Evolutionary conservation across 164 flowering plant species (phyloP).

Genomic region (Paratinospora sagittata): DNA sequence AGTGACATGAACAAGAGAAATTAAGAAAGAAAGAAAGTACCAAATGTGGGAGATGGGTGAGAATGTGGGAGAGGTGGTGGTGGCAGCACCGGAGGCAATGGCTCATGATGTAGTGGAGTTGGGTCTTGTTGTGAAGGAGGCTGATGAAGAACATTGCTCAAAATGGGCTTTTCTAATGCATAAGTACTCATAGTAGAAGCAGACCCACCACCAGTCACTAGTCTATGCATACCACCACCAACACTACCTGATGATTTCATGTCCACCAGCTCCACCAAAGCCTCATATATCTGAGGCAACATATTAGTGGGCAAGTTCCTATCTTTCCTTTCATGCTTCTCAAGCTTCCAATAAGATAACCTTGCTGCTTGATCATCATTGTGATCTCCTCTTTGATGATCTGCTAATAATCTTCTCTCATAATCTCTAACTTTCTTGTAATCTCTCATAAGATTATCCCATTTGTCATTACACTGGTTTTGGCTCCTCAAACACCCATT

Average conservation of each 20-base stretch:
- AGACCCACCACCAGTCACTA: constrained; percentile 13
- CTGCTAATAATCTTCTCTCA: constrained; percentile 37
- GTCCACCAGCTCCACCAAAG: constrained; percentile 65
- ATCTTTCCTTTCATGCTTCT: constrained; percentile 61
- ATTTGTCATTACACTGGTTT: constrained; percentile 85
- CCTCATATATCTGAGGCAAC: constrained; percentile 57
- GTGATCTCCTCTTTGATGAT: constrained; percentile 17
- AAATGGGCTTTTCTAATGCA: constrained; percentile 17
- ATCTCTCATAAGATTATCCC: constrained; percentile 89
- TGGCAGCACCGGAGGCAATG: constrained; percentile 4
- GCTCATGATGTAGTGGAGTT: constrained; percentile 13
- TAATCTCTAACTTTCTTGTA: constrained; percentile 83
- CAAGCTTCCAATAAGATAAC: constrained; percentile 73
- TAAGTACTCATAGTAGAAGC: constrained; percentile 4
- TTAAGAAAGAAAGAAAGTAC: constrained; percentile 30
- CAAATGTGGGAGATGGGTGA: constrained; percentile 38
- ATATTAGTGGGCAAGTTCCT: constrained; percentile 65
- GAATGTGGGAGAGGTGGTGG: constrained; percentile 21
- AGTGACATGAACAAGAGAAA: not conserved
- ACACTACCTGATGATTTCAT: too few relatives aligned
- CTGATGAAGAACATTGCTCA: constrained; percentile 13
- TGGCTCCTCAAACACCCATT: constrained; percentile 72
- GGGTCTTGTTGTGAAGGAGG: constrained; percentile 28
- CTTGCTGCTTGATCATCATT: constrained; percentile 9
- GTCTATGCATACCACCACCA: constrained; percentile 11